Evolutionary conservation across 257 asterid genomes (phyloP).

Genomic region (Linderniella brevidens): DNA sequence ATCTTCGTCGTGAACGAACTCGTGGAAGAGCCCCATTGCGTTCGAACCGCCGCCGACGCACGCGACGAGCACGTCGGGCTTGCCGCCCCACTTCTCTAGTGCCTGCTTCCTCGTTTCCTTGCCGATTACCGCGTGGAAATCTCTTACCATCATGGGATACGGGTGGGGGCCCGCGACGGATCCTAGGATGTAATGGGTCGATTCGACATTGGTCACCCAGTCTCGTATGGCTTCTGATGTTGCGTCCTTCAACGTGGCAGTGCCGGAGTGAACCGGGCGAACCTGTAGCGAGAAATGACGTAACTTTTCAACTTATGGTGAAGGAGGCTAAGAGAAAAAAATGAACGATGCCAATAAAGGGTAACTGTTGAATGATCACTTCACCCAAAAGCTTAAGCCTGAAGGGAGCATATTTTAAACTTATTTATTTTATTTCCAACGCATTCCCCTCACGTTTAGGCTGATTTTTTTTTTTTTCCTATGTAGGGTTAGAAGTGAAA

Average conservation of each 20-base stretch:
- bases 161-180: slow-evolving; percentile 97
- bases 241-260: slow-evolving; percentile 94
- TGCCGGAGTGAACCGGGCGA: slow-evolving; percentile 80
- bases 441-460: too few relatives aligned
- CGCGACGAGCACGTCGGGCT: slow-evolving; percentile 75
- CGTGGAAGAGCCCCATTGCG: slow-evolving; percentile 88
- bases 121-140: slow-evolving; percentile 85
- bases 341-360: neutral
- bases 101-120: slow-evolving; percentile 93
- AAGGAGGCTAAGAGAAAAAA: neutral
- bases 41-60: slow-evolving; percentile 98
- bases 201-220: slow-evolving; percentile 93
- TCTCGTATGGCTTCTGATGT: slow-evolving; percentile 96
- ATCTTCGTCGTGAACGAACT: slow-evolving; percentile 68
- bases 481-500: too few relatives aligned
- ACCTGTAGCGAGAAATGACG: slow-evolving; percentile 24
- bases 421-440: too few relatives aligned
- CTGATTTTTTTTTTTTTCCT: too few relatives aligned
- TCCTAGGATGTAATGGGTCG: slow-evolving; percentile 87
- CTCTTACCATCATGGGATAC: slow-evolving; percentile 94
- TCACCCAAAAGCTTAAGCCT: too few relatives aligned
- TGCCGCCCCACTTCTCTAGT: slow-evolving; percentile 84
- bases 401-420: too few relatives aligned
- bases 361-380: too few relatives aligned
- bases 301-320: neutral